A percentile compares a stretch with the other conserved stretches of the same genome.
These are phyloP conservation scores for Fusarium oxysporum DNA, from an alignment of 2,329 filamentous ascomycete genomes.

Conservation along the genomic window DNA sequence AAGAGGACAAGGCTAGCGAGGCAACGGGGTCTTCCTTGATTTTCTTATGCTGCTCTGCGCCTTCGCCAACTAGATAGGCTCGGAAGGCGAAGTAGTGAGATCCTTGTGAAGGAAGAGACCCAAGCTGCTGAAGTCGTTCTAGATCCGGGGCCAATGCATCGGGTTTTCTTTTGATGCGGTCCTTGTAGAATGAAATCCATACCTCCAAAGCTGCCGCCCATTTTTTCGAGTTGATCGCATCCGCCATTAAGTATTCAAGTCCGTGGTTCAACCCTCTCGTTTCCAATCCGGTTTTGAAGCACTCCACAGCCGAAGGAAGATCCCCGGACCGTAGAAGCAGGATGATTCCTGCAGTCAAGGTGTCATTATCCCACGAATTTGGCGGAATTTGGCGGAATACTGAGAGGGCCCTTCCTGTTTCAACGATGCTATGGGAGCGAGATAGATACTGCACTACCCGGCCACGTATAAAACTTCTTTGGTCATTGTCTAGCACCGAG, in stretches of 20 bases:
- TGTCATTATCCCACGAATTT: conserved; percentile 54
- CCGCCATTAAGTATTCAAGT: conserved; percentile 58
- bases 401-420: conserved; percentile 59
- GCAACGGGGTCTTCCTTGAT: conserved; percentile 41
- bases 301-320: conserved; percentile 51
- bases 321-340: conserved; percentile 57
- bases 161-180: conserved; percentile 20
- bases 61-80: conserved; percentile 47
- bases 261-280: conserved; percentile 51
- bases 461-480: conserved; percentile 46
- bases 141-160: conserved; percentile 12
- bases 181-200: conserved; percentile 52
- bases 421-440: conserved; percentile 55
- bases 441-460: conserved; percentile 57
- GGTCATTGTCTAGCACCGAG: conserved; percentile 49
- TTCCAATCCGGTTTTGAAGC: conserved; percentile 55
- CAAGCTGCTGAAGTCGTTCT: conserved; percentile 40
- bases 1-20: conserved; percentile 39
- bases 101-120: conserved; percentile 46
- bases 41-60: conserved; percentile 36
- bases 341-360: conserved; percentile 55
- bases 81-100: conserved; percentile 51
- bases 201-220: conserved; percentile 54
- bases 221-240: conserved; percentile 51
- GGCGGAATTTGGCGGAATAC: conserved; percentile 55